These are phyloP conservation scores for Golovinomyces cichoracearum DNA, from an alignment of 2,329 filamentous ascomycete genomes.

Conservation along the genomic window DNA sequence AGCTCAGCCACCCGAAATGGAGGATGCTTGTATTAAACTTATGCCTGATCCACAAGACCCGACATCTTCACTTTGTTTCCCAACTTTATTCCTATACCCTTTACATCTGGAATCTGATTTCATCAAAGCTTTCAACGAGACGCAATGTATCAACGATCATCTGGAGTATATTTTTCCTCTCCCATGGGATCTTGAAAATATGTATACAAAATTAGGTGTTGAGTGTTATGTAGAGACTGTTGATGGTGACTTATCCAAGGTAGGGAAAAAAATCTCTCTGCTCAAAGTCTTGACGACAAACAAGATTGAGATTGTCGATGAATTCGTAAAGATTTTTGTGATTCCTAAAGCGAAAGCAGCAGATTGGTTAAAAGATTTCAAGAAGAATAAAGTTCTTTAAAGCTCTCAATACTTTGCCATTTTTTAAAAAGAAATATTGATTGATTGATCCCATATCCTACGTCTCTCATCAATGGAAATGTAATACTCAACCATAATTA, in stretches of 20 bases:
- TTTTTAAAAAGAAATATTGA: too few relatives aligned
- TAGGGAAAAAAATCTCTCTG: slow-evolving; percentile 60
- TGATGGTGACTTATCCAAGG: slow-evolving; percentile 58
- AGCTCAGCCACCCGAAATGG: slow-evolving; percentile 54
- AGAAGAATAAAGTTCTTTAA: slow-evolving; percentile 38
- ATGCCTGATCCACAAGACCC: slow-evolving; percentile 48
- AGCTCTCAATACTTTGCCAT: too few relatives aligned
- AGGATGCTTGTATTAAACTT: slow-evolving; percentile 50
- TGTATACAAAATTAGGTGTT: slow-evolving; percentile 39
- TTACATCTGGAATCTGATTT: slow-evolving; percentile 64
- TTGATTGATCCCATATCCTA: too few relatives aligned
- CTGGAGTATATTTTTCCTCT: slow-evolving; percentile 64
- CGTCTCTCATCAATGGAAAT: too few relatives aligned
- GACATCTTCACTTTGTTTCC: slow-evolving; percentile 45
- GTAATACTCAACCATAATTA: too few relatives aligned
- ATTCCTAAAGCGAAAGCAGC: slow-evolving; percentile 44
- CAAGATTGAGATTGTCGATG: slow-evolving; percentile 69
- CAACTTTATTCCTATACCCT: slow-evolving; percentile 65
- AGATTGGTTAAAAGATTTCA: slow-evolving; percentile 66
- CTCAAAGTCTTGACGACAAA: slow-evolving; percentile 49
- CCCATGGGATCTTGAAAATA: slow-evolving; percentile 51
- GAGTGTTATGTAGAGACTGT: slow-evolving; percentile 78
- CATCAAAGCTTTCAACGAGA: slow-evolving; percentile 64
- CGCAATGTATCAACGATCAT: slow-evolving; percentile 48
- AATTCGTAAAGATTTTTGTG: slow-evolving; percentile 57